Percentiles rank a stretch among this genome's conserved stretches.
Conservation (phyloP, 225 moss, liverwort and hornwort species). For the Straminergon stramineum region DNA sequence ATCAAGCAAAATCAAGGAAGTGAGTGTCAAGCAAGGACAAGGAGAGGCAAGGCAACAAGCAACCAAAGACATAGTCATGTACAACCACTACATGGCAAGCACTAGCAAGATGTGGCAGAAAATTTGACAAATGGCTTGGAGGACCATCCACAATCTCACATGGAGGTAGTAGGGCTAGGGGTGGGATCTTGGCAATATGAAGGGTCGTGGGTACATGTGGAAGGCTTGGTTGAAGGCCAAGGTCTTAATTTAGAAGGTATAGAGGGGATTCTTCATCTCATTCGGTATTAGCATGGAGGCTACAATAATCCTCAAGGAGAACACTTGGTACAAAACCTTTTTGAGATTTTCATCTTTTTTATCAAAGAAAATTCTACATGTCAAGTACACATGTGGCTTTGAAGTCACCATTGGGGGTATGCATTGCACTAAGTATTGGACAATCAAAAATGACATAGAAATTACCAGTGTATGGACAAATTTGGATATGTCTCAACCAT, state of each 20-base stretch:
- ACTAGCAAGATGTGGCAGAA: rapidly evolving
- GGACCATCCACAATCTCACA: too few species aligned
- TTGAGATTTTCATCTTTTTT: background rate
- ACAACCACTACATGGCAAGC: rapidly evolving
- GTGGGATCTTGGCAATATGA: too few species aligned
- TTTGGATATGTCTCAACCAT: background rate
- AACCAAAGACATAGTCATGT: too few species aligned
- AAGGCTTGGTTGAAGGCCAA: too few species aligned
- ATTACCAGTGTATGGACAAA: background rate
- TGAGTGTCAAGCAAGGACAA: too few species aligned
- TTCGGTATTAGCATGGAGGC: background rate
- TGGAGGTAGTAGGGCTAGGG: too few species aligned
- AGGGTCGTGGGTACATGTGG: too few species aligned
- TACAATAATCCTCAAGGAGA: background rate
- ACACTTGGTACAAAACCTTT: background rate
- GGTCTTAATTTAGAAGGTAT: too few species aligned
- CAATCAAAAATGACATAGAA: background rate
- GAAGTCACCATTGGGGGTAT: background rate
- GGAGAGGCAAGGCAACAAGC: too few species aligned
- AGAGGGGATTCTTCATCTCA: background rate
- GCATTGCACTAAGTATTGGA: background rate
- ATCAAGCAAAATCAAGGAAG: too few species aligned
- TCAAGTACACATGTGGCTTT: background rate
- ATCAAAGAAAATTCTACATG: background rate
- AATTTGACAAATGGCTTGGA: too few species aligned